Percentiles rank a stretch among this genome's conserved stretches.
Conservation (phyloP, 2,329 filamentous ascomycete species). For the Neocucurbitaria cava region DNA sequence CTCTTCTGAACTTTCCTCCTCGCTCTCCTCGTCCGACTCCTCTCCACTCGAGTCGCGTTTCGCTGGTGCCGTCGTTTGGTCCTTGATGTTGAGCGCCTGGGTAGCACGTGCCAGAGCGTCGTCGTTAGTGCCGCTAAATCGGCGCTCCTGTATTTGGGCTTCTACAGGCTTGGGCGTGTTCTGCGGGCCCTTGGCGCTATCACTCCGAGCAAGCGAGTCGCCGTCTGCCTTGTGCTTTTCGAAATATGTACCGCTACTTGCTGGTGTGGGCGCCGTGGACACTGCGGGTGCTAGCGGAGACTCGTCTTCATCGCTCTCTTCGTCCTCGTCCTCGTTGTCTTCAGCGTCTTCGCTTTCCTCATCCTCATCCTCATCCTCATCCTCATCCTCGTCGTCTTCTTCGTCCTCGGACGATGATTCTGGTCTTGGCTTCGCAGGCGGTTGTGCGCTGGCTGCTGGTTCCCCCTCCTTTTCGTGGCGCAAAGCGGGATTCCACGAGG, state of each 20-base stretch:
- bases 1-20: conserved; percentile 27
- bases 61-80: not conserved
- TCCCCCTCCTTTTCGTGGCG: conserved; percentile 50
- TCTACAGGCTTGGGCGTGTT: conserved; percentile 22
- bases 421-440: conserved; percentile 13
- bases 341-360: conserved; percentile 2
- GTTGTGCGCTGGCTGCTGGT: conserved; percentile 15
- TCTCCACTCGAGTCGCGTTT: conserved; percentile 17
- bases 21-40: conserved; percentile 43
- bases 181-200: conserved; percentile 40
- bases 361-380: conserved; percentile 6
- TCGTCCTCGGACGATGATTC: conserved; percentile 24
- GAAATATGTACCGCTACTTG: conserved; percentile 8
- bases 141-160: conserved; percentile 6
- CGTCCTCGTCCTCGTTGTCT: conserved; percentile 1
- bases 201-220: conserved; percentile 28
- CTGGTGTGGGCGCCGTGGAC: conserved; percentile 6
- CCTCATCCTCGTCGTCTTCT: conserved; percentile 15
- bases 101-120: conserved; percentile 22
- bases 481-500: conserved; percentile 64
- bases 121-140: conserved; percentile 12
- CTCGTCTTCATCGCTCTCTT: conserved; percentile 10
- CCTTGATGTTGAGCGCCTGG: conserved; percentile 23
- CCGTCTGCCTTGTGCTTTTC: not conserved
- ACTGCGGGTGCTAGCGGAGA: conserved; percentile 6